These are phyloP conservation scores for Saksenaea vasiformis DNA, from an alignment of 371 early-diverging fungal genomes.

Conservation along the genomic window DNA sequence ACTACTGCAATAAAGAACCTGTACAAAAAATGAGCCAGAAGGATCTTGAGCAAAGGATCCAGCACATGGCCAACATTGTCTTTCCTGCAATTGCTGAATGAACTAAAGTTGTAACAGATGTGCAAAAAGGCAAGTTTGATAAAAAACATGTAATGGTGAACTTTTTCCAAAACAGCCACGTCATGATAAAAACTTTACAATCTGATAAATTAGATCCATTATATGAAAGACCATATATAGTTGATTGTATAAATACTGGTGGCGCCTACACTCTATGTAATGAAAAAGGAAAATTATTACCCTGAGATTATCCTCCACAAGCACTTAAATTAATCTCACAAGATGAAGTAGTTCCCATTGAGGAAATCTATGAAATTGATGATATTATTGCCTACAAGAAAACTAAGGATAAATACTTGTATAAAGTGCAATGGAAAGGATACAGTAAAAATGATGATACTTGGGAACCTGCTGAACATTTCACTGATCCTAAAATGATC, in stretches of 20 bases:
- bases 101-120: background rate
- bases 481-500: constrained; percentile 16
- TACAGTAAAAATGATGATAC: constrained; percentile 22
- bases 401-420: constrained; percentile 8
- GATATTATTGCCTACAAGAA: constrained; percentile 4
- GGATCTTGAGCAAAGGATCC: constrained; percentile 11
- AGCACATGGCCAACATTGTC: constrained; percentile 18
- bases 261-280: constrained; percentile 19
- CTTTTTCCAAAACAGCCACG: background rate
- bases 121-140: constrained; percentile 12
- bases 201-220: constrained; percentile 7
- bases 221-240: constrained; percentile 19
- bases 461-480: constrained; percentile 24
- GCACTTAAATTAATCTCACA: constrained; percentile 16
- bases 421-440: constrained; percentile 23
- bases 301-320: constrained; percentile 14
- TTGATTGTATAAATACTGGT: constrained; percentile 15
- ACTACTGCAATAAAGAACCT: constrained; percentile 8
- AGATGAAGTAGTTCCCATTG: constrained; percentile 8
- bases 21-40: background rate
- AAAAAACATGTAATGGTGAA: constrained; percentile 9
- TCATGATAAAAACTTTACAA: constrained; percentile 8
- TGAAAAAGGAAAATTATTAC: constrained; percentile 14
- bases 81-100: constrained; percentile 26
- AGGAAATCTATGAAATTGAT: constrained; percentile 12